Percentiles rank a stretch among this genome's conserved stretches.
These are phyloP conservation scores for Calonectria pseudoturangicola DNA, from an alignment of 2,329 filamentous ascomycete species.

Conservation along the genomic window DNA sequence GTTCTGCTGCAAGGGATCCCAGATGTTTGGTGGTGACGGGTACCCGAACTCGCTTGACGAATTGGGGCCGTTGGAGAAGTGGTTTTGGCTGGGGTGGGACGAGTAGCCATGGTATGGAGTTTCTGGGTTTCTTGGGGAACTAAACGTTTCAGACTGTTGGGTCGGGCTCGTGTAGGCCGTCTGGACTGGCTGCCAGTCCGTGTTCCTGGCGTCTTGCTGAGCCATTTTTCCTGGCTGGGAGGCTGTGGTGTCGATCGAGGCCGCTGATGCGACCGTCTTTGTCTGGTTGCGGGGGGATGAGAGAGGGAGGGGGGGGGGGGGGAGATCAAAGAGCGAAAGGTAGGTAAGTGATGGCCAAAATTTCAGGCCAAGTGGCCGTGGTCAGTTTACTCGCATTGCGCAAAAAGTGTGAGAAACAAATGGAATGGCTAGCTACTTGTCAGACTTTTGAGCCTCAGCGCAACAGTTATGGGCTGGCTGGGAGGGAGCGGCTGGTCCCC, in stretches of 20 bases:
- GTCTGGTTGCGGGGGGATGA: not conserved
- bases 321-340: no score
- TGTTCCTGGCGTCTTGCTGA: not conserved
- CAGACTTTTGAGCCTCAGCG: not conserved
- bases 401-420: not conserved
- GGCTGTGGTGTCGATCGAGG: not conserved
- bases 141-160: not conserved
- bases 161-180: not conserved
- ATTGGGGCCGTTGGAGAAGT: not conserved
- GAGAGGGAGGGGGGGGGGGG: not conserved
- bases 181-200: not conserved
- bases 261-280: slow-evolving; percentile 4
- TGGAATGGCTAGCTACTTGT: not conserved
- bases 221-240: slow-evolving; percentile 11
- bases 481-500: no score
- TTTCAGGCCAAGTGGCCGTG: not conserved
- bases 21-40: slow-evolving; percentile 1
- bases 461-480: not conserved
- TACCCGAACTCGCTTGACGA: not conserved
- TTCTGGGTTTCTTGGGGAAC: not conserved
- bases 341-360: not conserved
- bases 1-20: slow-evolving; percentile 11
- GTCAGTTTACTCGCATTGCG: not conserved
- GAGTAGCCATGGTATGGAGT: not conserved
- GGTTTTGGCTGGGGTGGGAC: not conserved